Base-by-base conservation (phyloP, 768 basidiomycete genomes). In the Chalciporus sphaerocephalus region DNA sequence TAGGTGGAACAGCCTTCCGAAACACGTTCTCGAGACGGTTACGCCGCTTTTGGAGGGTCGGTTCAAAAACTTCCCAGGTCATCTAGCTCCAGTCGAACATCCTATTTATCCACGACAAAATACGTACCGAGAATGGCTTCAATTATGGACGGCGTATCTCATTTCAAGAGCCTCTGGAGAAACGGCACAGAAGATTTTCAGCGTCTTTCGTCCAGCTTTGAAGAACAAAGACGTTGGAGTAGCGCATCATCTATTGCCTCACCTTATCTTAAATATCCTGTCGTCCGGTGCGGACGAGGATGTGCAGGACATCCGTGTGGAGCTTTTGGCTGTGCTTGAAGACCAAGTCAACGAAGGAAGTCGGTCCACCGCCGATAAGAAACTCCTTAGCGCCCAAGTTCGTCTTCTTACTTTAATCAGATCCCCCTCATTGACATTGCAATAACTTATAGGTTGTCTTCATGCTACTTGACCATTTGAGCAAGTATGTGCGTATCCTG, bases 111-210 rank as follows among this genome's bases (percentile, higher is more conserved):
- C 79, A 1, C 67, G 68, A 5, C 76, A 83, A 46, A 57, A 47
- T n/a, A 95, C 92, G 0, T 99, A 97, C 66, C 82, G 94, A 33
- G 94, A 98, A 64, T 99, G 96, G 96, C 78, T 98, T 25, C 92
- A 95, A 53, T 61, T 78, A 0, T 98, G 94, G 92, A 83, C 92
- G 2, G 72, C 77, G 9, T 76, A 91, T 62, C 76, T 99, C 27
- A 88, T 97, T 44, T 73, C 77, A 10, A 76, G 72, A 45, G 81
- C 78, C 6, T 74, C 80, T 2, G 80, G 81, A 16, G 51, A 54
- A 3, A 73, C 69, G 40, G 88, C 91, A 12, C 72, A 74, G 51
- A 67, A 60, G 16, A 81, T 98, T 25, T 99, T 98, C 59, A 69
- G 76, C 8, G 81, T 84, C 7, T 90, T 96, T 58, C 78, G 81